phyloP scores from a whole-genome alignment of 768 basidiomycete genomes.

The Daedalea quercina region DNA sequence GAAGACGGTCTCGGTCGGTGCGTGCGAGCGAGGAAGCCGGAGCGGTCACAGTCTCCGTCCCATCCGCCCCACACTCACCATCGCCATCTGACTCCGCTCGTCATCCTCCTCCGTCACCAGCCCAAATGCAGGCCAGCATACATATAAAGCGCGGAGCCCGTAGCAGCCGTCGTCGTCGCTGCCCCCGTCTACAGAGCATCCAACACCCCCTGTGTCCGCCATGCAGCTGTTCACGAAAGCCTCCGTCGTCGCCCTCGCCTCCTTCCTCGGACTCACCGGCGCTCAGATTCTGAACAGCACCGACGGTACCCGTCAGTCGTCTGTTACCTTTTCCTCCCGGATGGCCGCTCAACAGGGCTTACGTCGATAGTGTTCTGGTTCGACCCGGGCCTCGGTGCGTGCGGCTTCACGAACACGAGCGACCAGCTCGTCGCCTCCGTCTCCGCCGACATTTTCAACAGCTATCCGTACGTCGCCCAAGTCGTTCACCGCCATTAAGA shows the following conservation, averaged over 20 bases:
- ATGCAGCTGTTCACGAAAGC: conserved; percentile 1
- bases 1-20: neutral
- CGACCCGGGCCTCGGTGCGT: conserved; percentile 31
- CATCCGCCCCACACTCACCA: neutral
- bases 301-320: conserved; percentile 1
- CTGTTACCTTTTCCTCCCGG: neutral
- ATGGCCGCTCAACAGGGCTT: too few relatives aligned
- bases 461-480: conserved; percentile 25
- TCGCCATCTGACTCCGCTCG: neutral
- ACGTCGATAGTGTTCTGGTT: conserved; percentile 27
- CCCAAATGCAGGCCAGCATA: too few relatives aligned
- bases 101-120: neutral
- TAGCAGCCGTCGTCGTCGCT: too few relatives aligned
- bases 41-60: neutral
- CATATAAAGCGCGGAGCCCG: too few relatives aligned
- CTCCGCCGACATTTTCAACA: conserved; percentile 25
- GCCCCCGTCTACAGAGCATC: neutral
- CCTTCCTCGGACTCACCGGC: neutral
- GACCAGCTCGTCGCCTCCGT: conserved; percentile 31
- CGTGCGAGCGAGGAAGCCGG: neutral
- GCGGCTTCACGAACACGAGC: conserved; percentile 30
- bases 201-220: neutral
- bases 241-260: neutral
- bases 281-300: conserved; percentile 1
- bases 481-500: neutral